These are phyloP conservation scores for Aspergillus olivimuriae DNA, from an alignment of 495 filamentous ascomycete species.

Conservation along the genomic window DNA sequence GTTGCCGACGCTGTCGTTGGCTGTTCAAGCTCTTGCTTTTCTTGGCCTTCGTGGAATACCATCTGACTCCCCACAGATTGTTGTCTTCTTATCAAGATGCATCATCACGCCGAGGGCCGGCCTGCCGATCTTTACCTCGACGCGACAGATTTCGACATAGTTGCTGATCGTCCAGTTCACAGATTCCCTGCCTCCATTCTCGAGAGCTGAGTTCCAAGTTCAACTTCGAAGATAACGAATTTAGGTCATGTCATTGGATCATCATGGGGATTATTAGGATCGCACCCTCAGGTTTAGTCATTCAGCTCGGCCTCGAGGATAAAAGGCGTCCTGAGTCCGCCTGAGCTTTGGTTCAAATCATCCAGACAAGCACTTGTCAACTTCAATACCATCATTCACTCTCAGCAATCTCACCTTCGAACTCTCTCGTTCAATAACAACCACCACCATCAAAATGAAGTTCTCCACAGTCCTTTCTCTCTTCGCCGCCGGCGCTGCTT, in stretches of 20 bases:
- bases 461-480: conserved; percentile 16
- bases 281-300: not conserved
- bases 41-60: not conserved
- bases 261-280: not conserved
- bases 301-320: not conserved
- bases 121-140: conserved; percentile 4
- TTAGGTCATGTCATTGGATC: conserved; percentile 4
- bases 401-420: conserved; percentile 1
- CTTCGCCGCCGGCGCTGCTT: conserved; percentile 8
- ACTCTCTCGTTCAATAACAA: conserved; percentile 4
- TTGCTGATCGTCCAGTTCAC: not conserved
- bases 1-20: no score
- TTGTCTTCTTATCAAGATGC: not conserved
- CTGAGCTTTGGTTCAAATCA: no score
- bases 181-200: not conserved
- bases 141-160: conserved; percentile 1
- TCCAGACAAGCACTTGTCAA: no score
- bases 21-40: not conserved
- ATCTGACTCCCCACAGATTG: not conserved
- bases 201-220: not conserved
- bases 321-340: not conserved
- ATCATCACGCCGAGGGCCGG: conserved; percentile 1
- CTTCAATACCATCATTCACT: not conserved
- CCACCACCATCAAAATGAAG: conserved; percentile 22
- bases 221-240: not conserved